Conservation (phyloP, 495 filamentous ascomycete genomes). For the Staphylotrichum tortipilum region DNA sequence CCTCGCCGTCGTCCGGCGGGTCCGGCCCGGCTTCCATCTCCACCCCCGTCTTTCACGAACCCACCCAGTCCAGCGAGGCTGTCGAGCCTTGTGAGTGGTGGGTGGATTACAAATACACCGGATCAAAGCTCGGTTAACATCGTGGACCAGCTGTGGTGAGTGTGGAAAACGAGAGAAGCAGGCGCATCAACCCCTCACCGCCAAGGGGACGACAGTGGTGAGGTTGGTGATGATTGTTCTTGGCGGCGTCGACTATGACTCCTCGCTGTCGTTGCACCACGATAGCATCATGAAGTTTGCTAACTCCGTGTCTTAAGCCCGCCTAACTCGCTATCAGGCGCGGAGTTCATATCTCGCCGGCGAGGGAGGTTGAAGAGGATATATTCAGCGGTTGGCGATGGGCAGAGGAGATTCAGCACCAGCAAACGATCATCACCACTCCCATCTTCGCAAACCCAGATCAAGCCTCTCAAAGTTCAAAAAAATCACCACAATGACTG, state of each 20-base stretch:
- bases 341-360: too few relatives aligned
- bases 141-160: neutral
- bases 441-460: neutral
- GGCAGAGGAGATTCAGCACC: neutral
- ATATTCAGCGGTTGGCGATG: neutral
- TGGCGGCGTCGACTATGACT: neutral
- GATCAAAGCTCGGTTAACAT: neutral
- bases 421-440: neutral
- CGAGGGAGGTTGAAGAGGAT: neutral
- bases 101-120: neutral
- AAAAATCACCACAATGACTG: constrained; percentile 32
- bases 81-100: too few relatives aligned
- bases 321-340: too few relatives aligned
- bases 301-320: neutral
- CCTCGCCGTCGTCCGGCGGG: neutral
- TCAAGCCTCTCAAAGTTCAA: too few relatives aligned
- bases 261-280: neutral
- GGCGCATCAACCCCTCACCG: too few relatives aligned
- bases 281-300: neutral
- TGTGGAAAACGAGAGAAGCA: too few relatives aligned
- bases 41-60: neutral
- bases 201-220: neutral
- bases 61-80: neutral
- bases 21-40: neutral
- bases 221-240: neutral